Evolutionary conservation across 225 moss, liverwort and hornwort species (phyloP), one percentile per base, ranked within the genome.

Genomic region (Sphagnum contortum): DNA sequence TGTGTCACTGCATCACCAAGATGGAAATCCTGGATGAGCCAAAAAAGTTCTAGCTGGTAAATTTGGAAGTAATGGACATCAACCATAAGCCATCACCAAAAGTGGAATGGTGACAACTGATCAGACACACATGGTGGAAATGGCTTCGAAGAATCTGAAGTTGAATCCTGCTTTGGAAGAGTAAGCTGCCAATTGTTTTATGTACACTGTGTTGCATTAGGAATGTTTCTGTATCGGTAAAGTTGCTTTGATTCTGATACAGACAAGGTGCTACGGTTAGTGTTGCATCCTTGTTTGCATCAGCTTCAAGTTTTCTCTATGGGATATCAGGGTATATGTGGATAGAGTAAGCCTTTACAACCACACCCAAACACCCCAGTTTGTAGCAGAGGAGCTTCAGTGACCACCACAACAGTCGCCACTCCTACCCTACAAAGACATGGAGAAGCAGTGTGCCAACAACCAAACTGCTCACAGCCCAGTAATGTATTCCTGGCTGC

Each of bases 1-100:
- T 91, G 94, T 72, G 88, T 92, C 64, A 79, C 86, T 64, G 89
- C 91, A 50, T 95, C 29, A 91, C 69, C 94, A 95, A 76, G 65
- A 80, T 77, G 89, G 89, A 61, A 85, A 84, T 70, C 74, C 67
- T 65, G 82, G 82, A 67, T 80, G 82, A 76, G 71, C 74, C 59
- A 82, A 77, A 60, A 75, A 73, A 64, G 61, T 66, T 10, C 59
- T 65, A 46, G 67, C 73, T 48, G 75, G 71, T 64, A 85, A 89
- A 67, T 74, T 69, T 71, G 81, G 73, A 55, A 69, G 73, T 66
- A 87, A 80, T 72, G 89, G 83, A 12, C 81, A 86, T 86, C 29
- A 29, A 29, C 29, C 29, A 29, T 85, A 86, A 83, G 64, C 71
- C 62, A 66, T 72, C 69, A 73, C 69, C 55, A 89, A 86, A 72